Evolutionary conservation across 495 filamentous ascomycete genomes (phyloP), one percentile per base, ranked within the genome.

Genomic region (Amphirosellinia nigrospora): DNA sequence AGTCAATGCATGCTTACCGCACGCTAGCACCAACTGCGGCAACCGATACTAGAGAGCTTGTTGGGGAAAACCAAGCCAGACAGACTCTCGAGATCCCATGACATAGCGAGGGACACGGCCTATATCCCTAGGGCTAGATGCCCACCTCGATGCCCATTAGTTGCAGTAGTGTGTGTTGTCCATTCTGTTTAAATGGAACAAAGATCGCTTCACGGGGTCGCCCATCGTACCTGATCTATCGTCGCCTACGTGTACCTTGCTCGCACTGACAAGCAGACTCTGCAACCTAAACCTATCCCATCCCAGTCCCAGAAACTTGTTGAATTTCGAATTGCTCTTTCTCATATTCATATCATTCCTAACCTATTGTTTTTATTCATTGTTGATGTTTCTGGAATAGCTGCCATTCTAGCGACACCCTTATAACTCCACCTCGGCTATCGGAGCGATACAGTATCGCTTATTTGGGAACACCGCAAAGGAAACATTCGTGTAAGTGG

Each of bases 131-230:
- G 15, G 34, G 32, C 63, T 32, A 53, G 46, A 36, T 23, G 26
- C 19, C 53, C n/a, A n/a, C n/a, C 53, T 23, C 41, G 41, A 32
- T 34, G 32, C 15, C 39, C 3, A n/a, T 16, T 52, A 39, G 45
- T 53, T 30, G 28, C 46, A 38, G 45, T 46, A 65, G 48, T 64
- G 62, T 52, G 63, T 53, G 45, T 19, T 65, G 63, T 52, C 46
- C 46, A 23, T 64, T 16, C 30, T 64, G 43, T 65, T 65, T 65
- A 65, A 53, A 65, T 53, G 30, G 34, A 53, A 34, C 39, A 32
- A n/a, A n/a, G 41, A 48, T 64, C 63, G 32, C 63, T 65, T 53
- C 63, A 16, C 34, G 63, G 34, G 63, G 63, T n/a, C 63, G 15
- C 7, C 46, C 58, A 4, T 41, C 36, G 58, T 61, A 61, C 58